Evolutionary conservation across 1,284 basidiomycete genomes (phyloP), one percentile per base, ranked within the genome.

Genomic region (Ustilago bromivora): DNA sequence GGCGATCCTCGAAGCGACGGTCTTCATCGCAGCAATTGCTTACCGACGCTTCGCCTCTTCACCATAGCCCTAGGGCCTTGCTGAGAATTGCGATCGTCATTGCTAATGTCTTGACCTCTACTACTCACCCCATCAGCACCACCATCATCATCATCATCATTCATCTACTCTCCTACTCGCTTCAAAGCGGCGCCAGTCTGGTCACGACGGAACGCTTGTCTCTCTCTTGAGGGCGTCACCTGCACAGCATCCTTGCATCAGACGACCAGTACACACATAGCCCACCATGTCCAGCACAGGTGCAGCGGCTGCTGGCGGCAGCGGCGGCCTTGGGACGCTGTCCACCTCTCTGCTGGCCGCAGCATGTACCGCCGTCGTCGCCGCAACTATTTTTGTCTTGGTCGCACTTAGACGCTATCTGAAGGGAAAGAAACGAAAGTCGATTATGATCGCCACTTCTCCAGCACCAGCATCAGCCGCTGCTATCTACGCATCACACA

Each of bases 341-440:
- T 71, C 74, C 17, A 71, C 74, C 17, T 62, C 74, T 34, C 69
- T 76, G 19, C 74, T 76, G 32, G 74, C 69, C 5, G 74, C 74
- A 34, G 64, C 74, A 38, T 71, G 68, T 36, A 76, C 69, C 9
- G 69, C 74, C 4, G 58, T 71, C 4, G 65, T 69, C 9, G 74
- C 74, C 35, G 65, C 74, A 15, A 38, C 55, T 57, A 71, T 76
- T 49, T 76, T 76, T 36, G 74, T 76, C 41, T 13, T 58, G 17
- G 55, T 76, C 10, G 74, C 74, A 9, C 55, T 76, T 40, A 61
- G 74, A 61, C 66, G 74, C 36, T 76, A 76, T 35, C 61, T 71
- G 9, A 62, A 35, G 12, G 65, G 65, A 13, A 71, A 51, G 53
- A 67, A 68, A 40, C 64, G 68, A 53, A 65, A 41, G 38, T 61